phyloP scores from a whole-genome alignment of 306 rosid genomes.

The Herpetospermum pedunculosum region DNA sequence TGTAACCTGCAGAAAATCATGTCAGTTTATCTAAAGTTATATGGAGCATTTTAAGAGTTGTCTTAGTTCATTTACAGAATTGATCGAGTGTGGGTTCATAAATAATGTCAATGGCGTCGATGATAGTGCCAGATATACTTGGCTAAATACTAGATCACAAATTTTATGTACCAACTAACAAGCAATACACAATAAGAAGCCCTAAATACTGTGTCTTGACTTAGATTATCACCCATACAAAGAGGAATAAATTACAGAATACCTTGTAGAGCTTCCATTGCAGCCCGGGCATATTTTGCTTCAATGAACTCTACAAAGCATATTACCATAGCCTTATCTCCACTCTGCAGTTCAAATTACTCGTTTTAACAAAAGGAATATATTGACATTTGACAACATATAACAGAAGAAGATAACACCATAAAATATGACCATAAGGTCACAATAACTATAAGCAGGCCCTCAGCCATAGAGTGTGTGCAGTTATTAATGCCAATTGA shows the following conservation, averaged over 20 bases:
- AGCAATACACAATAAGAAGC: not conserved
- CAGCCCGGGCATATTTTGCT: constrained; percentile 49
- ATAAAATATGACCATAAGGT: not conserved
- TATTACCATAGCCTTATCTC: constrained; percentile 57
- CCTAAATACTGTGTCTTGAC: not conserved
- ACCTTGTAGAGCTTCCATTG: constrained; percentile 66
- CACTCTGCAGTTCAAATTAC: constrained; percentile 36
- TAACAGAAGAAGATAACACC: not conserved
- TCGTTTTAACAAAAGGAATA: constrained; percentile 13
- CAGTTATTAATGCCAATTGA: not conserved
- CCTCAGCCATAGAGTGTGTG: not conserved
- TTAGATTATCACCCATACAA: not conserved
- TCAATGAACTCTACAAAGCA: constrained; percentile 72
- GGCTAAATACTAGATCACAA: not conserved
- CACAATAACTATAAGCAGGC: not conserved
- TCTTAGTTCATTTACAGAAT: not conserved
- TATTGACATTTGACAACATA: constrained; percentile 5
- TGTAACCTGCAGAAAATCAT: constrained; percentile 47
- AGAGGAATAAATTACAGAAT: not conserved
- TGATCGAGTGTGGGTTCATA: not conserved
- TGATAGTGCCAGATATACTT: not conserved
- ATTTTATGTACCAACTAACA: not conserved
- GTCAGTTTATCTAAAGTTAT: not conserved
- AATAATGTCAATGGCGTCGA: not conserved
- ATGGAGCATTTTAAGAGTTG: not conserved